Conservation (phyloP, 2,329 filamentous ascomycete species). For the Claviceps sorghi region DNA sequence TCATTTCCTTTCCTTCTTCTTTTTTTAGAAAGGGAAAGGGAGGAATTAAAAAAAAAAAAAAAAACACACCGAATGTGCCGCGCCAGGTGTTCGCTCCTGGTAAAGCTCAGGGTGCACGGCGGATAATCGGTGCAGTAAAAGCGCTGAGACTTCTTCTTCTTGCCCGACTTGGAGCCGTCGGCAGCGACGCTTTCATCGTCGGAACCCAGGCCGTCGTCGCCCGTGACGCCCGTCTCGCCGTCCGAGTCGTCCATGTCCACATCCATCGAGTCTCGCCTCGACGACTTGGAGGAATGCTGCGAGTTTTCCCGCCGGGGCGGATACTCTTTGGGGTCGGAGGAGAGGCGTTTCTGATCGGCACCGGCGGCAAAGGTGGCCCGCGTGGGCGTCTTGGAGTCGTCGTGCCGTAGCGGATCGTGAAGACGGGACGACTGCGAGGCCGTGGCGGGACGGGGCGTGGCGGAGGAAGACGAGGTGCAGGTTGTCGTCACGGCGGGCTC, state of each 20-base stretch:
- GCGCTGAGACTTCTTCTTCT: constrained; percentile 92
- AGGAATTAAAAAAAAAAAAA: neutral
- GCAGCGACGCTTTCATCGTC: constrained; percentile 51
- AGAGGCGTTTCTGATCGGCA: constrained; percentile 37
- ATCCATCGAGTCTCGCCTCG: constrained; percentile 44
- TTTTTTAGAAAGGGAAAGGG: neutral
- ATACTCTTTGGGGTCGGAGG: constrained; percentile 29
- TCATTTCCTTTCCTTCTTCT: too few species aligned
- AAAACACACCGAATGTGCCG: constrained; percentile 67
- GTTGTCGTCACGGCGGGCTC: constrained; percentile 22
- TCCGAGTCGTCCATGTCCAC: constrained; percentile 67
- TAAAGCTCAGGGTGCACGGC: constrained; percentile 88
- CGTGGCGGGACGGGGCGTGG: constrained; percentile 22
- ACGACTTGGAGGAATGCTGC: constrained; percentile 45
- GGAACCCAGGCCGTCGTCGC: constrained; percentile 39
- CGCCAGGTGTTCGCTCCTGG: constrained; percentile 85
- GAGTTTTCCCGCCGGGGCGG: constrained; percentile 32
- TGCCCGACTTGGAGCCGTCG: constrained; percentile 55
- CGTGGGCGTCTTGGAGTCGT: constrained; percentile 47
- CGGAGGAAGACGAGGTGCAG: constrained; percentile 14
- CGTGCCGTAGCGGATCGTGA: constrained; percentile 16
- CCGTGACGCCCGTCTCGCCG: constrained; percentile 34
- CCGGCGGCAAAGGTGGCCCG: constrained; percentile 36
- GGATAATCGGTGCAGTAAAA: constrained; percentile 96
- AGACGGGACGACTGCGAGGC: constrained; percentile 18